These are phyloP conservation scores for Aspergillus costaricaensis DNA, from an alignment of 2,329 filamentous ascomycete genomes.

Conservation along the genomic window DNA sequence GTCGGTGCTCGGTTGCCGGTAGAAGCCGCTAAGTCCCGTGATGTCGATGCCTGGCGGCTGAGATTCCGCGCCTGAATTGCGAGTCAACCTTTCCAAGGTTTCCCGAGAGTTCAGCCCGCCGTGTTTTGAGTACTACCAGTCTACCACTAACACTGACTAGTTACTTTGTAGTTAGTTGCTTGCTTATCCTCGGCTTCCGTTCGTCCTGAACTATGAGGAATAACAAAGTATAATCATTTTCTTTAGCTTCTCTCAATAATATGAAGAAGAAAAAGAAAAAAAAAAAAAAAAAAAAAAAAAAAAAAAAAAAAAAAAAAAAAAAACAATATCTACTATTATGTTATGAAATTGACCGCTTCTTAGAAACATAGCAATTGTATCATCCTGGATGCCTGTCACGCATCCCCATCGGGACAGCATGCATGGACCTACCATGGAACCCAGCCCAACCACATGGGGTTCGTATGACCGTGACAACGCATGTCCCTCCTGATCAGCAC, in stretches of 20 bases:
- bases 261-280: neutral
- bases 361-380: neutral
- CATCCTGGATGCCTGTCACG: neutral
- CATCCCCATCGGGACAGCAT: neutral
- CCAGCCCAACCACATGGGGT: neutral
- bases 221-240: too few species aligned
- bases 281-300: too few species aligned
- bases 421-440: conserved; percentile 1
- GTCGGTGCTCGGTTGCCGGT: conserved; percentile 34
- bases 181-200: neutral
- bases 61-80: conserved; percentile 10
- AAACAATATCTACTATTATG: neutral
- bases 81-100: neutral
- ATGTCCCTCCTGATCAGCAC: neutral
- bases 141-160: neutral
- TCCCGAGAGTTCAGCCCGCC: neutral
- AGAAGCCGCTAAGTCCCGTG: conserved; percentile 40
- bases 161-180: neutral
- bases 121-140: neutral
- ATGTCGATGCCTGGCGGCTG: conserved; percentile 21
- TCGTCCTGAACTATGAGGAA: neutral
- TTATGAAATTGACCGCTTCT: neutral
- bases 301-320: too few species aligned
- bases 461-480: neutral
- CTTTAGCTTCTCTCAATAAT: neutral